Evolutionary conservation across 129 eudicot genomes (phyloP), one percentile per base, ranked within the genome.

Genomic region (Lactuca sativa): DNA sequence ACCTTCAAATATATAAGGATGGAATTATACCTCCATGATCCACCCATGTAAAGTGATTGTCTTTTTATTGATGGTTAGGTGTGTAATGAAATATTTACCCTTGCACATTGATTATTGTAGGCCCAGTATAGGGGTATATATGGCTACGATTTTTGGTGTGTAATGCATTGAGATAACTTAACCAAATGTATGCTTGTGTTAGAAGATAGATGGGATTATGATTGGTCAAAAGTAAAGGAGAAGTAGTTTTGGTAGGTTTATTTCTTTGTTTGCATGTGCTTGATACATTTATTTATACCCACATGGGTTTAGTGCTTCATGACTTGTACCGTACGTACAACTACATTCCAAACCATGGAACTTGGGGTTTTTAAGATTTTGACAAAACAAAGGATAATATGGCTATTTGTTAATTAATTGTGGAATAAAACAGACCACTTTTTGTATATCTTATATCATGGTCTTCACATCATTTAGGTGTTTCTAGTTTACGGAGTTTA

Each of bases 171-270:
- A 76, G 68, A 70, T 72, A 54, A 54, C 60, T 55, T 55, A 2
- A n/a, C 76, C 59, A 62, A 54, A 77, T 77, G 33, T 41, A 69
- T 69, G 66, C 65, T 69, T 77, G 66, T 77, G 81, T 61, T 62
- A 40, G 76, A 77, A 77, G 81, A 69, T 76, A 69, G 41, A 76
- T 69, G 60, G 61, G 75, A 18, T 62, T 77, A 18, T 62, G 40
- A 54, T 69, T 63, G 70, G 70, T 62, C 55, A 62, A 72, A 70
- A 72, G 77, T 72, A 72, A 62, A 72, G 43, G 53, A 36, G 69
- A 36, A 72, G 70, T 62, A 49, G 70, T 72, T 52, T 72, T 49
- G 47, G 75, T 69, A 61, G 58, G 75, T 52, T 76, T 64, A 53
- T 40, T 12, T 18, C 13, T 77, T 77, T 62, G 70, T 61, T 69